Percentiles rank a stretch among this genome's conserved stretches.
phyloP scores from a whole-genome alignment of 441 rosid species.

The Gossypium davidsonii region DNA sequence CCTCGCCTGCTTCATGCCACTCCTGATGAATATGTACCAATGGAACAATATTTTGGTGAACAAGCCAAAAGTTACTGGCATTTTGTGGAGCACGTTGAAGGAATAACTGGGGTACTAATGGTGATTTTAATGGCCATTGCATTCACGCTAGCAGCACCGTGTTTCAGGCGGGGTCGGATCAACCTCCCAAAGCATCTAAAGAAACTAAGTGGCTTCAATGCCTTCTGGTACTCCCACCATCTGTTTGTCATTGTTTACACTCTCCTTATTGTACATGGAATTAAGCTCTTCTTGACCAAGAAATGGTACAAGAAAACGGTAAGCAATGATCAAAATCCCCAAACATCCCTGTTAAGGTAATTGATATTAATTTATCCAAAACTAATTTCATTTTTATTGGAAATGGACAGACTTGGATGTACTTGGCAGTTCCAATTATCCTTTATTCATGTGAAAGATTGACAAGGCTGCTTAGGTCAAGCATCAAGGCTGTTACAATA shows the following conservation, averaged over 20 bases:
- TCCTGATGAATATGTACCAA: constrained; percentile 31
- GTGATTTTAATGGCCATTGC: constrained; percentile 52
- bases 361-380: not conserved
- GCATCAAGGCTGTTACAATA: constrained; percentile 54
- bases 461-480: constrained; percentile 50
- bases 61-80: constrained; percentile 37
- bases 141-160: constrained; percentile 51
- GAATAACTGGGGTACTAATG: constrained; percentile 49
- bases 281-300: constrained; percentile 39
- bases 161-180: constrained; percentile 47
- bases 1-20: constrained; percentile 44
- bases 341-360: not conserved
- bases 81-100: constrained; percentile 44
- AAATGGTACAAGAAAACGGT: constrained; percentile 57
- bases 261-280: constrained; percentile 48
- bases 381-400: not conserved
- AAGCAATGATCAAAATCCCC: constrained; percentile 8
- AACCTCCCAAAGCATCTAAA: constrained; percentile 43
- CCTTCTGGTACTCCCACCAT: constrained; percentile 72
- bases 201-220: constrained; percentile 59
- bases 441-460: constrained; percentile 50
- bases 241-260: constrained; percentile 52
- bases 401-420: constrained; percentile 61
- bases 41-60: constrained; percentile 44
- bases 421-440: constrained; percentile 49